Base-by-base conservation (phyloP, 768 basidiomycete genomes). In the Podaxis pistillaris region DNA sequence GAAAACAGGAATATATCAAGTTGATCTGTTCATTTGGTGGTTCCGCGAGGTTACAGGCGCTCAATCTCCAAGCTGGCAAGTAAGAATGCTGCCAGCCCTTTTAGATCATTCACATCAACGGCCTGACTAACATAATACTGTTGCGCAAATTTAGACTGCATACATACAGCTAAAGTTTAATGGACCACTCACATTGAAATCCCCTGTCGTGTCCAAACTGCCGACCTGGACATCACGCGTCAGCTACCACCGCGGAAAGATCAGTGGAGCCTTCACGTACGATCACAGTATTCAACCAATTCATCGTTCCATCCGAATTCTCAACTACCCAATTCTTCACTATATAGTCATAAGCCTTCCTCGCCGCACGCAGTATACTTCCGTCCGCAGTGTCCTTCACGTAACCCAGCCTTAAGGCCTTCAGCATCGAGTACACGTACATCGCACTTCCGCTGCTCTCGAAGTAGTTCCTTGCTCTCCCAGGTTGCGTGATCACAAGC, bases 401-500 rank as follows among this genome's bases (percentile, higher is more conserved):
- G 63, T 75, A 78, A 1, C 81, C 79, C 44, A 75, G 58, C 62
- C 81, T 72, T n/a, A 81, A 76, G 4, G 72, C 79, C 62, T 80
- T 80, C 65, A 83, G 63, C 47, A 83, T 65, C 0, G 80, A 63
- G 66, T 82, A 83, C 3, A 81, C 77, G 60, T 76, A 82, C 81
- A 83, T 83, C 49, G 75, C 71, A 11, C 73, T 66, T 0, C 75
- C 81, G 63, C 78, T 80, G 69, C 79, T 80, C 72, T 83, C 82
- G 60, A 83, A 81, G 64, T 82, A 83, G 64, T 83, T 83, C 40
- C 71, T 71, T 28, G 70, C 67, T 19, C 80, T 67, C 26, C 79
- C 79, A 15, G 81, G 79, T 65, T 82, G 77, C 9, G 77, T 79
- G 28, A 82, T 72, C n/a, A 83, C 81, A 30, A 82, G 73, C 82